Evolutionary conservation across 352 stramenopile genomes (phyloP).

Genomic region (Phytopythium helicoides): DNA sequence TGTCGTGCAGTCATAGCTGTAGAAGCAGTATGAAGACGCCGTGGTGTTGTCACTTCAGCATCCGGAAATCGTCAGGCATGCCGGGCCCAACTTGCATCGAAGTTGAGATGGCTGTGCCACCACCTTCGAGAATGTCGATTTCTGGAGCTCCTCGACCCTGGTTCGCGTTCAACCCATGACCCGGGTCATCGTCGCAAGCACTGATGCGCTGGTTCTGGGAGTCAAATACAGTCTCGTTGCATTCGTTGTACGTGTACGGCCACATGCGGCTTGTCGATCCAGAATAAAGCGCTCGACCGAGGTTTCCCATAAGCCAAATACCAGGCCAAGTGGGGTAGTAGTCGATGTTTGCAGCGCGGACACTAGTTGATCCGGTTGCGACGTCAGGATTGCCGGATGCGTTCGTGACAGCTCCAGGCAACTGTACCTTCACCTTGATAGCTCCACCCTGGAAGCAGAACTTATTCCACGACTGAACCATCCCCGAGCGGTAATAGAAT

Average conservation of each 20-base stretch:
- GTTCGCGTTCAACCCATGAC: slow-evolving; percentile 84
- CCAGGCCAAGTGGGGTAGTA: background rate
- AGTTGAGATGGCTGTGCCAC: slow-evolving; percentile 63
- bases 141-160: slow-evolving; percentile 86
- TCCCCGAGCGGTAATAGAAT: slow-evolving; percentile 10
- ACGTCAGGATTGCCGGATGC: slow-evolving; percentile 7
- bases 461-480: slow-evolving; percentile 80
- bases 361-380: background rate
- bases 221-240: slow-evolving; percentile 47
- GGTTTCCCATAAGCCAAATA: too few species aligned
- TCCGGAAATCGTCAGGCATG: slow-evolving; percentile 38
- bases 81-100: slow-evolving; percentile 80
- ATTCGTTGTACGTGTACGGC: slow-evolving; percentile 91
- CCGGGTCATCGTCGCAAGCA: slow-evolving; percentile 81
- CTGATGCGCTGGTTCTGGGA: slow-evolving; percentile 46
- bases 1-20: slow-evolving; percentile 23
- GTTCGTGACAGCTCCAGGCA: slow-evolving; percentile 12
- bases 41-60: slow-evolving; percentile 5
- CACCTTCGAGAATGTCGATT: slow-evolving; percentile 91
- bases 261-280: slow-evolving; percentile 86
- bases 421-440: background rate
- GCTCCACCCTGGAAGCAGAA: slow-evolving; percentile 24
- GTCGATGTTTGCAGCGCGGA: slow-evolving; percentile 1
- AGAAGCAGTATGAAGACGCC: slow-evolving; percentile 23
- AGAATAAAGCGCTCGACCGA: slow-evolving; percentile 34